Base-by-base conservation (phyloP, 495 filamentous ascomycete genomes). In the Aspergillus ostianus region DNA sequence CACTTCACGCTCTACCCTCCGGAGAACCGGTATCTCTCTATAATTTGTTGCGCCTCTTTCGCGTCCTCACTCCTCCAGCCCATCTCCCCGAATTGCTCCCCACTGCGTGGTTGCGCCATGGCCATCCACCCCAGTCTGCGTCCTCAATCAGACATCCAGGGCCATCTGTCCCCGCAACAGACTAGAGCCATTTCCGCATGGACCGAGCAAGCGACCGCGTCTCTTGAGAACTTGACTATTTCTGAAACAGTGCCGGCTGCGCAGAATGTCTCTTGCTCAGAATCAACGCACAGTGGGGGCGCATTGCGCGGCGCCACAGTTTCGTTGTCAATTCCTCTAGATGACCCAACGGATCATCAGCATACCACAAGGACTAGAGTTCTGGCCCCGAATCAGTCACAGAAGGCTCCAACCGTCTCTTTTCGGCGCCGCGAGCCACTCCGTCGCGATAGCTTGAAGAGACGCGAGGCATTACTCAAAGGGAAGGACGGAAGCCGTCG, bases 401-500 rank as follows among this genome's bases (percentile, higher is more conserved):
- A 64, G 19, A 56, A 70, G 41, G 55, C 62, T 0, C 67, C 73
- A 0, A 67, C 70, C 2, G 70, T 75, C 55, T 69, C 57, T 27
- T 77, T 77, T 59, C 73, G 76, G 15, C 78, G 77, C 21, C 73
- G 78, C 21, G 78, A 77, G 57, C 77, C 79, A 20, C 59, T 84
- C 26, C 78, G 81, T 20, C 79, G 85, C 36, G 87, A 88, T 60
- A 86, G 84, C 63, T 55, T 84, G 59, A 87, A 85, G 67, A 74
- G 85, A 18, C 84, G 93, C 26, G 93, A 97, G 67, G 86, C 87
- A 10, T 64, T 95, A 53, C 76, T 92, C n/a, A 93, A 90, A 74
- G 94, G 93, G 51, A 96, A 92, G 63, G 91, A 96, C 67, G 94
- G 94, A n/a, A 92, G 85, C 60, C 83, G 93, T 47, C 85, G 92